Evolutionary conservation across 106 monocot genomes (phyloP).

Genomic region (Agapanthus africanus): DNA sequence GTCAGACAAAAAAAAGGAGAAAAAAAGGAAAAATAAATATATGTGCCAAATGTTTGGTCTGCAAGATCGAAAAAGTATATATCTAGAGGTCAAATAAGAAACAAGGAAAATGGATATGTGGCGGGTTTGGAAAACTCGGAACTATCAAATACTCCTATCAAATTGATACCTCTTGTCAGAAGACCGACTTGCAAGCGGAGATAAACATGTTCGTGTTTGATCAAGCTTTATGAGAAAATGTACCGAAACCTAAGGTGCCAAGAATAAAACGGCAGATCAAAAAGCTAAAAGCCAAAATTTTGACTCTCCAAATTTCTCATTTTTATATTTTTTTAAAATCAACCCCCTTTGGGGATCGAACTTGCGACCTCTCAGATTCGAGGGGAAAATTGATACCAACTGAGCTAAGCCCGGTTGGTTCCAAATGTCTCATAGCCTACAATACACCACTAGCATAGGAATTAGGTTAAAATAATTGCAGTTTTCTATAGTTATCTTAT

Average conservation of each 20-base stretch:
- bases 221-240: background rate
- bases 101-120: background rate
- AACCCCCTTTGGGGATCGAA: too few relatives aligned
- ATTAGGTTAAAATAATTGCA: too few relatives aligned
- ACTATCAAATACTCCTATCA: background rate
- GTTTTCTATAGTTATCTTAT: too few relatives aligned
- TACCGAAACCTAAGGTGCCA: background rate
- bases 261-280: background rate
- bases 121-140: background rate
- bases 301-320: background rate
- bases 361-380: too few relatives aligned
- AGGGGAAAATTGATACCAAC: too few relatives aligned
- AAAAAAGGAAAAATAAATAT: background rate
- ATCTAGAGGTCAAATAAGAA: background rate
- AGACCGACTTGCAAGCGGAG: background rate
- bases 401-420: too few relatives aligned
- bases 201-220: background rate
- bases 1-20: constrained; percentile 12
- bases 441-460: background rate
- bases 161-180: background rate
- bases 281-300: background rate
- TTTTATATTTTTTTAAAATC: too few relatives aligned
- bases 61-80: background rate
- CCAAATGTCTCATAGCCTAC: background rate
- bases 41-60: background rate